Evolutionary conservation across 2,329 filamentous ascomycete genomes (phyloP).

Genomic region (Pseudopithomyces maydicus): DNA sequence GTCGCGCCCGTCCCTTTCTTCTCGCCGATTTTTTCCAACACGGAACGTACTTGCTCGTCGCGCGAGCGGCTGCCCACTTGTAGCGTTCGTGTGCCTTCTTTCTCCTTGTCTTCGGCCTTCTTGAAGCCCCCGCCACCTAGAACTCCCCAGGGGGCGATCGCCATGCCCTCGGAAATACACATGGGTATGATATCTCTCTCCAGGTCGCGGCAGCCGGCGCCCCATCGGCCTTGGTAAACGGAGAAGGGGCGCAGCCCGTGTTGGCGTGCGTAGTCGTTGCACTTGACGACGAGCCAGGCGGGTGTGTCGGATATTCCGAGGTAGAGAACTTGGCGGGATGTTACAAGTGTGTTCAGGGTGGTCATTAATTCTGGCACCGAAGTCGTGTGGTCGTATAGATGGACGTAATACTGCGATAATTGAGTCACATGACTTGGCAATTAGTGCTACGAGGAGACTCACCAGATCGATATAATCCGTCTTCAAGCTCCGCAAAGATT

Average conservation of each 20-base stretch:
- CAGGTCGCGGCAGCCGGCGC: conserved; percentile 49
- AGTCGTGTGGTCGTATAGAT: conserved; percentile 51
- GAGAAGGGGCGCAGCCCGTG: conserved; percentile 47
- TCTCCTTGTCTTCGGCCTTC: conserved; percentile 37
- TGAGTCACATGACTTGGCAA: conserved; percentile 29
- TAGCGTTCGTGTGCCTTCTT: conserved; percentile 52
- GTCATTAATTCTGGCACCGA: conserved; percentile 53
- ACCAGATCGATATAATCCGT: conserved; percentile 67
- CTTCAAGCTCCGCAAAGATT: conserved; percentile 46
- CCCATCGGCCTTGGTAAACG: conserved; percentile 51
- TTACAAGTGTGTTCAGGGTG: conserved; percentile 48
- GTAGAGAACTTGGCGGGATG: conserved; percentile 50
- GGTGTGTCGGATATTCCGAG: conserved; percentile 52
- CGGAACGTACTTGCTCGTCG: conserved; percentile 58
- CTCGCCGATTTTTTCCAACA: conserved; percentile 64
- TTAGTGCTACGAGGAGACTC: conserved; percentile 1
- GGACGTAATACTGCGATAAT: conserved; percentile 35
- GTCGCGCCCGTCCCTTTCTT: conserved; percentile 62
- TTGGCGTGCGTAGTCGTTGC: conserved; percentile 45
- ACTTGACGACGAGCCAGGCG: conserved; percentile 43
- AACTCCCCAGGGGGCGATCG: conserved; percentile 60
- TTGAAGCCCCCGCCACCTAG: conserved; percentile 51
- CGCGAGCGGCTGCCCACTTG: conserved; percentile 49
- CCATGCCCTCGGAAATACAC: conserved; percentile 50
- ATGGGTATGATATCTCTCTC: conserved; percentile 55